Conservation (phyloP, 805 yeast species). For the Metschnikowia borealis region DNA sequence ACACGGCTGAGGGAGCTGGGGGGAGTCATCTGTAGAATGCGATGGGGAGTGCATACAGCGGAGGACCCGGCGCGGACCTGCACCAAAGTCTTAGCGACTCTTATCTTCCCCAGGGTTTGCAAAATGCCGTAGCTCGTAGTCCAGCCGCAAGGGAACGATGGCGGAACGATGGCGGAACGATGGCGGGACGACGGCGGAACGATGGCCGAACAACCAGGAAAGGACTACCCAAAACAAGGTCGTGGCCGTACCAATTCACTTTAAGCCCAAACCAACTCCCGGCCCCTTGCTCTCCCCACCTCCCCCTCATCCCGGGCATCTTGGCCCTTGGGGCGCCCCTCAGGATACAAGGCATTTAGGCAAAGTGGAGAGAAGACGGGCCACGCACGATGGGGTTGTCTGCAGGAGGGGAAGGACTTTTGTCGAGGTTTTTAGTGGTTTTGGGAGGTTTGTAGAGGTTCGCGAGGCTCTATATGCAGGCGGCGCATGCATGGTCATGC, state of each 20-base stretch:
- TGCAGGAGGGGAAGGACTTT: neutral
- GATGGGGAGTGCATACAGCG: neutral
- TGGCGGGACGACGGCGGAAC: too few relatives aligned
- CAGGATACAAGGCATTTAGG: neutral
- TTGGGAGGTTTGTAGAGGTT: too few relatives aligned
- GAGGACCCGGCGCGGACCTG: neutral
- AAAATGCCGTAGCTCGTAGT: neutral
- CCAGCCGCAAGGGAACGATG: neutral
- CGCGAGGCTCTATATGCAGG: too few relatives aligned
- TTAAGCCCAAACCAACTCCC: neutral
- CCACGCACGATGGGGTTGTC: neutral
- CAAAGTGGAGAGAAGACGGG: neutral
- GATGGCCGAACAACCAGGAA: too few relatives aligned
- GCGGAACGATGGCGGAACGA: neutral
- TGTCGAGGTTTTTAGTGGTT: too few relatives aligned
- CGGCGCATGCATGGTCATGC: neutral
- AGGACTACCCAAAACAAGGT: neutral
- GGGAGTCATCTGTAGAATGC: neutral
- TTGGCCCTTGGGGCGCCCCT: neutral
- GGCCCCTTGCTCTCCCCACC: neutral
- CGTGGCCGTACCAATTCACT: neutral
- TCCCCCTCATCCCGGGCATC: neutral
- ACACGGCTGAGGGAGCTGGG: too few relatives aligned
- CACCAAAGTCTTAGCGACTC: neutral
- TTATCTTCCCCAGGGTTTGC: conserved; percentile 2